phyloP scores from a whole-genome alignment of 2,329 filamentous ascomycete genomes.

The Ophiostoma tasmaniense region DNA sequence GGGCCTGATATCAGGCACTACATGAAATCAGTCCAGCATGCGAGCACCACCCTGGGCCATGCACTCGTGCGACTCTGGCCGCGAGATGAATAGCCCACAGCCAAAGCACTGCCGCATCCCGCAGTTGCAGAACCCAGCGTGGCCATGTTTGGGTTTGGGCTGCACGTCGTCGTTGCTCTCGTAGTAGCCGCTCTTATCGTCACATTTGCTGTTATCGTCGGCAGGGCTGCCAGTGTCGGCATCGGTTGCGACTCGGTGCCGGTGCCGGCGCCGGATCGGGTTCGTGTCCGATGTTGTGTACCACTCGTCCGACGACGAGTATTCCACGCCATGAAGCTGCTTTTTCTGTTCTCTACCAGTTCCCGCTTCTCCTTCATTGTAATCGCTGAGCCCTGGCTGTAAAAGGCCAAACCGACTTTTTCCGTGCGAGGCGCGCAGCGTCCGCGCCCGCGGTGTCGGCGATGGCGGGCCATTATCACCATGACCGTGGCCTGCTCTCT shows the following conservation, averaged over 20 bases:
- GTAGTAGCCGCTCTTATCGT: no score
- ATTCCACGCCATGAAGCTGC: neutral
- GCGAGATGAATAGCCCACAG: constrained; percentile 14
- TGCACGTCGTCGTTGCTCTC: neutral
- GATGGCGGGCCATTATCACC: neutral
- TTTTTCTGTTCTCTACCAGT: neutral
- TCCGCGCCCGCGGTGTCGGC: neutral
- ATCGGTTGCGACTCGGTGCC: constrained; percentile 45
- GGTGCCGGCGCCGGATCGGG: constrained; percentile 40
- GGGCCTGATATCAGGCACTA: no score
- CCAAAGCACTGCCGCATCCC: constrained; percentile 17
- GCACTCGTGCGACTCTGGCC: constrained; percentile 11
- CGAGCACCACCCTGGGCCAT: neutral
- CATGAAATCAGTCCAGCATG: no score
- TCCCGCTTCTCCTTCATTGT: neutral
- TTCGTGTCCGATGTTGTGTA: constrained; percentile 30
- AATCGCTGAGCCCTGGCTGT: neutral
- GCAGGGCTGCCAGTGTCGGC: neutral
- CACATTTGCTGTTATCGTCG: neutral
- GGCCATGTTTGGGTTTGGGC: neutral
- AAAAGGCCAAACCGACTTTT: neutral
- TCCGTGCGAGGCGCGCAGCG: neutral
- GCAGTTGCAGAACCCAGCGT: constrained; percentile 10
- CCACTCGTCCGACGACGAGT: constrained; percentile 13
- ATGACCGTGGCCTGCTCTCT: neutral